These are phyloP conservation scores for Russula compacta DNA, from an alignment of 768 basidiomycete species.

Conservation along the genomic window DNA sequence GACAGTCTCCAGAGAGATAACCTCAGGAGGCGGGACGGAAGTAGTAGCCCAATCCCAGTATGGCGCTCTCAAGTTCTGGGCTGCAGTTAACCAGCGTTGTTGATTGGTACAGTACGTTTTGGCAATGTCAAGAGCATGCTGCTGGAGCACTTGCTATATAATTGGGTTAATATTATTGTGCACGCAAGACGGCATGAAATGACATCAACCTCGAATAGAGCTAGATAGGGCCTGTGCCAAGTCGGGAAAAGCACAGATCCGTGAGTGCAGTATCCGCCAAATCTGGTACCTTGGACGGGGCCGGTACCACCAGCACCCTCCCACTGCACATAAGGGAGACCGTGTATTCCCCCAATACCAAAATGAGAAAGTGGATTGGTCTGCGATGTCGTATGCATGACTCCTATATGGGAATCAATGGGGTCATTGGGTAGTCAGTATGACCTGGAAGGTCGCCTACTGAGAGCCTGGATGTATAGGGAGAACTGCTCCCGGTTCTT, in stretches of 20 bases:
- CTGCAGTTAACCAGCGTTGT: slow-evolving; percentile 28
- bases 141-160: slow-evolving; percentile 39
- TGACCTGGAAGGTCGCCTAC: slow-evolving; percentile 26
- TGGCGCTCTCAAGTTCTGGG: slow-evolving; percentile 31
- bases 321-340: slow-evolving; percentile 39
- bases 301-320: slow-evolving; percentile 29
- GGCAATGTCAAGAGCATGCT: slow-evolving; percentile 35
- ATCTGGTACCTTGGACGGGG: slow-evolving; percentile 23
- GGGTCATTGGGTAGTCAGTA: background rate
- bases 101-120: slow-evolving; percentile 27
- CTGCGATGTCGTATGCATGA: slow-evolving; percentile 28
- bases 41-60: slow-evolving; percentile 47
- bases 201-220: slow-evolving; percentile 38
- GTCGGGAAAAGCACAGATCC: slow-evolving; percentile 45
- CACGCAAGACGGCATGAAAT: background rate
- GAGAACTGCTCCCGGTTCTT: slow-evolving; percentile 39
- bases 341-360: slow-evolving; percentile 44
- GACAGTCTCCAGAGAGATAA: slow-evolving; percentile 30
- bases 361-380: slow-evolving; percentile 32
- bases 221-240: slow-evolving; percentile 47
- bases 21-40: slow-evolving; percentile 31
- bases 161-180: background rate
- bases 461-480: slow-evolving; percentile 41
- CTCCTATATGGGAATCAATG: slow-evolving; percentile 20
- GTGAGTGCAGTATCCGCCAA: slow-evolving; percentile 50